A percentile compares a stretch with the other conserved stretches of the same genome.
Evolutionary conservation across 2,329 filamentous ascomycete species (phyloP).

Genomic region (Parastagonospora avenae): DNA sequence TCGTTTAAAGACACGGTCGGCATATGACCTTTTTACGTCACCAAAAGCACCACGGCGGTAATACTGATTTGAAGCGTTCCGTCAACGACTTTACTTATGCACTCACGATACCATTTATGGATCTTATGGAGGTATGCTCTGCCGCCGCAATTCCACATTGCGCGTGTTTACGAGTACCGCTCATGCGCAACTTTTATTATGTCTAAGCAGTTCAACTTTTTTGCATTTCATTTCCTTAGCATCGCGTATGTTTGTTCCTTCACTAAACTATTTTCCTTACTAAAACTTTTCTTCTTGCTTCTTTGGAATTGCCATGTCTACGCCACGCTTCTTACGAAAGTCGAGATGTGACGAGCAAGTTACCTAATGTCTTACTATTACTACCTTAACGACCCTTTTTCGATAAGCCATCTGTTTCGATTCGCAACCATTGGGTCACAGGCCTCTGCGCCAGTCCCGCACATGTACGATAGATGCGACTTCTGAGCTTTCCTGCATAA

Average conservation of each 20-base stretch:
- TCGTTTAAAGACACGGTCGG: constrained; percentile 52
- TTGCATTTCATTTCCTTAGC: constrained; percentile 9
- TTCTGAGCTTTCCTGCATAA: constrained; percentile 27
- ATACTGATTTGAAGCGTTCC: constrained; percentile 46
- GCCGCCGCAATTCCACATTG: constrained; percentile 31
- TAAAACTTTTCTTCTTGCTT: constrained; percentile 24
- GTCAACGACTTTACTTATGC: constrained; percentile 44
- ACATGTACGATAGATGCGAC: constrained; percentile 43
- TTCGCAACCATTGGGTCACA: constrained; percentile 5
- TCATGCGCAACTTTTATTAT: constrained; percentile 29
- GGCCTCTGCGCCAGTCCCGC: constrained; percentile 1
- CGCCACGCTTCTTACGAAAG: constrained; percentile 35
- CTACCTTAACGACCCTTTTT: constrained; percentile 37
- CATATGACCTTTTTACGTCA: constrained; percentile 47
- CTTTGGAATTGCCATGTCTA: constrained; percentile 30
- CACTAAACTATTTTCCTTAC: constrained; percentile 18
- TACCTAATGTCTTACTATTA: constrained; percentile 46
- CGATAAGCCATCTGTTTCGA: constrained; percentile 18
- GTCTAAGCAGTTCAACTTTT: constrained; percentile 15
- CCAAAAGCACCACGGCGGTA: constrained; percentile 47
- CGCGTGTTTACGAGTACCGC: constrained; percentile 33
- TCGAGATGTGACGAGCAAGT: constrained; percentile 39
- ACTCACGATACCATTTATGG: constrained; percentile 47
- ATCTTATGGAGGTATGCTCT: constrained; percentile 44
- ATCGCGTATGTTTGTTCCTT: background rate